Base-by-base conservation (phyloP, 306 rosid species). In the Malus sieversii region DNA sequence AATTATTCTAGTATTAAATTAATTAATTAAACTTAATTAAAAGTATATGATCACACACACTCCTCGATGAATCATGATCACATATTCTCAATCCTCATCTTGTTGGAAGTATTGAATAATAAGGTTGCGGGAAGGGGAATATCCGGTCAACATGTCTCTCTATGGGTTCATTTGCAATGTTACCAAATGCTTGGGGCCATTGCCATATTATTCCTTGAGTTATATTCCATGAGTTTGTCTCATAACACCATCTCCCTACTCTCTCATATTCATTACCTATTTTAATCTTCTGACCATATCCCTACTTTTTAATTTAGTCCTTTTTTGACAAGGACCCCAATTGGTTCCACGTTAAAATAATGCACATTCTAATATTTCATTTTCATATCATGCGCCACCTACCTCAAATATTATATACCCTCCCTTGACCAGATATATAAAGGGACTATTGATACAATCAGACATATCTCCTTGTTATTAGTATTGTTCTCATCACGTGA, bases 61-160 rank as follows among this genome's bases (percentile, higher is more conserved):
- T 2, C 13, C 61, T 57, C n/a, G 32, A 22, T 27, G 35, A 61
- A 61, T 32, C 22, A n/a, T 63, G 14, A 63, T 63, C 27, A 30
- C 64, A 53, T 64, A 74, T 70, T 78, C 77, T 48, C 20, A 42
- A 53, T 75, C 74, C 59, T 52, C 32, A 58, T 59, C 68, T 40
- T 38, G 76, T 58, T 25, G 76, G 77, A 83, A 72, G 48, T 86
- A 75, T 84, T 81, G 77, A 85, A 63, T 83, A 74, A 22, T 80
- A 71, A 77, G 85, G 18, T 25, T 85, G 86, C 82, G 38, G 82
- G 84, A 73, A 42, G 72, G 70, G 69, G 76, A 29, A 86, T 84
- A 92, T 93, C 85, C 87, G 85, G 92, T 90, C 97, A 94, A 90
- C 90, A 92, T 90, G 90, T 92, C 94, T 82, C 87, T 87, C 90